Evolutionary conservation across 208 protist species (phyloP).

Genomic region (Vickermania spadyakhi): DNA sequence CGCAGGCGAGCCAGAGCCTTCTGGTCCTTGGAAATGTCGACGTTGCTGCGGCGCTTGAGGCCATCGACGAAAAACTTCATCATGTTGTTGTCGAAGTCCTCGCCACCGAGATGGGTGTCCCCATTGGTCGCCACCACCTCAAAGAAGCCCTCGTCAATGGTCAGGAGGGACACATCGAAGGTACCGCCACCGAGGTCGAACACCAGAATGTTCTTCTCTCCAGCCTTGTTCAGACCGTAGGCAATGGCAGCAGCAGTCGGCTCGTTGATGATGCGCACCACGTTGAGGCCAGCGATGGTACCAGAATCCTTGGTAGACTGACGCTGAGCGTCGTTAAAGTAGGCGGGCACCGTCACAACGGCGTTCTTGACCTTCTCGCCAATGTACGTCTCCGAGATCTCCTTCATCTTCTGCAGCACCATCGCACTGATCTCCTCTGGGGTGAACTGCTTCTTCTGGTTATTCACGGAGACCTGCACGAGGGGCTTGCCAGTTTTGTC

Average conservation of each 20-base stretch:
- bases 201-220: conserved; percentile 86
- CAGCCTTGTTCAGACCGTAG: conserved; percentile 93
- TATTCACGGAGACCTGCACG: conserved; percentile 65
- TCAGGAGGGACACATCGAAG: conserved; percentile 96
- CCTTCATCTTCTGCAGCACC: conserved; percentile 97
- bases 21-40: conserved; percentile 46
- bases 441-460: conserved; percentile 86
- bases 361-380: conserved; percentile 90
- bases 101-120: conserved; percentile 98
- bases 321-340: conserved; percentile 97
- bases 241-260: conserved; percentile 96
- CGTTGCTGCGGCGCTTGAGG: conserved; percentile 34
- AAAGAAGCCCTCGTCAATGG: conserved; percentile 97
- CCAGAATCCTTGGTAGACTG: conserved; percentile 98
- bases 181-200: conserved; percentile 97
- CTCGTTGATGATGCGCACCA: conserved; percentile 97
- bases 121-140: conserved; percentile 97
- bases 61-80: conserved; percentile 34
- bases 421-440: conserved; percentile 96
- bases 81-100: conserved; percentile 93
- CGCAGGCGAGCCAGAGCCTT: conserved; percentile 45
- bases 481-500: conserved; percentile 78
- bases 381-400: conserved; percentile 95
- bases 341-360: conserved; percentile 96
- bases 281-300: conserved; percentile 93